Conservation (phyloP, 768 basidiomycete genomes). For the Agrocybe chaxingu region DNA sequence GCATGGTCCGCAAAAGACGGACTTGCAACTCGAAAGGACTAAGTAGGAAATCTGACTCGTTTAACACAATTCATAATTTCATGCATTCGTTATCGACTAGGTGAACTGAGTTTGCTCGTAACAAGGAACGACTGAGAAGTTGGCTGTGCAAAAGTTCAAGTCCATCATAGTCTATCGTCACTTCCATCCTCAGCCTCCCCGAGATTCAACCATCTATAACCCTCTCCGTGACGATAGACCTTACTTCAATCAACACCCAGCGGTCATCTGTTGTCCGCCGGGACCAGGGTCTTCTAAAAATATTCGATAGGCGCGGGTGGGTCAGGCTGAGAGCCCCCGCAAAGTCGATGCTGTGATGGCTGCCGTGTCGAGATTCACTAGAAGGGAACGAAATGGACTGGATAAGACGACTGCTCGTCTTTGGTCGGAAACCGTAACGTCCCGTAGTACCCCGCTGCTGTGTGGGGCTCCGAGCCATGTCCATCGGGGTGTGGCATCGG, state of each 20-base stretch:
- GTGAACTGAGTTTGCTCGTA: no score
- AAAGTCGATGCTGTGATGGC: no score
- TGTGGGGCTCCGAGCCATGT: not conserved
- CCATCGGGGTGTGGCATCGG: not conserved
- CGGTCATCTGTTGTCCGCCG: conserved; percentile 3
- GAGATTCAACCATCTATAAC: conserved; percentile 2
- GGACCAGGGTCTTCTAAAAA: conserved; percentile 3
- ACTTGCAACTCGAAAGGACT: no score
- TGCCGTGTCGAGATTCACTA: not conserved
- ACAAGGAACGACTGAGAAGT: no score
- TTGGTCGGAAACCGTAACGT: not conserved
- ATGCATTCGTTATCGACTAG: no score
- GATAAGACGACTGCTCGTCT: not conserved
- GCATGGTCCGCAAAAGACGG: no score
- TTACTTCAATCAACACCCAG: conserved; percentile 12
- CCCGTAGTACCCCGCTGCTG: not conserved
- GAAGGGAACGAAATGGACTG: not conserved
- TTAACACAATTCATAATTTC: no score
- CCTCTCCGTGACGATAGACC: conserved; percentile 8
- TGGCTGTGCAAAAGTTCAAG: no score
- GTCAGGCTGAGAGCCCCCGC: not conserved
- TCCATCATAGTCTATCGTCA: no score
- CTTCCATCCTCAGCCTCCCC: no score
- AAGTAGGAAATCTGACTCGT: no score
- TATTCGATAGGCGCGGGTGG: not conserved